Conservation (phyloP, 1,139 yeast genomes). For the Magnusiomyces fungicola region DNA sequence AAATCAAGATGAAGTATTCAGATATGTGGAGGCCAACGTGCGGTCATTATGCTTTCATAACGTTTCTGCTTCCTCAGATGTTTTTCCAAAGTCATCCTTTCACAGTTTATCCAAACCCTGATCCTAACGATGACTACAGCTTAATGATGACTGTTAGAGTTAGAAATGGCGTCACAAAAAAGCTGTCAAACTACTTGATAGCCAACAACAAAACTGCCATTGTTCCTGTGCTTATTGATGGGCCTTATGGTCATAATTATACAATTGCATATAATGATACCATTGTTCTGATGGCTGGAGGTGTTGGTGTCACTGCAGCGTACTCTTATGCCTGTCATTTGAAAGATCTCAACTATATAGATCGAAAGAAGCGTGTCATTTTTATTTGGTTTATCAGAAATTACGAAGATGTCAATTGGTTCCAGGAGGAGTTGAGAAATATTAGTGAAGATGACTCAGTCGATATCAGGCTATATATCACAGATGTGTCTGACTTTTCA, state of each 20-base stretch:
- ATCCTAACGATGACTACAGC: conserved; percentile 19
- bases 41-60: conserved; percentile 53
- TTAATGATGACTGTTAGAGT: conserved; percentile 31
- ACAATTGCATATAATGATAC: conserved; percentile 47
- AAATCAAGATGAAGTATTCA: conserved; percentile 24
- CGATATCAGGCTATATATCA: conserved; percentile 34
- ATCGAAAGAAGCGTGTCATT: conserved; percentile 30
- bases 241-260: conserved; percentile 48
- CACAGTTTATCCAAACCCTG: conserved; percentile 37
- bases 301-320: conserved; percentile 60
- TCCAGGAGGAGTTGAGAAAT: conserved; percentile 41
- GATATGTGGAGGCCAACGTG: conserved; percentile 40
- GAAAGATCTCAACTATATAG: conserved; percentile 1
- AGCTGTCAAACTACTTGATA: conserved; percentile 20
- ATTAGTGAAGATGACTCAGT: conserved; percentile 28
- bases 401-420: conserved; percentile 43
- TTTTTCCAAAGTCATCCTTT: conserved; percentile 56
- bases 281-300: conserved; percentile 50
- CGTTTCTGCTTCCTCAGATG: conserved; percentile 37
- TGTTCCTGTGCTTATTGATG: conserved; percentile 42
- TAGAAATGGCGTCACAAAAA: conserved; percentile 28
- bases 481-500: not conserved
- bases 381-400: conserved; percentile 49
- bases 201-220: not conserved
- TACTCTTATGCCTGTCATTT: conserved; percentile 23